A percentile compares a stretch with the other conserved stretches of the same genome.
Evolutionary conservation across 441 rosid species (phyloP).

Genomic region (Croton setiger): DNA sequence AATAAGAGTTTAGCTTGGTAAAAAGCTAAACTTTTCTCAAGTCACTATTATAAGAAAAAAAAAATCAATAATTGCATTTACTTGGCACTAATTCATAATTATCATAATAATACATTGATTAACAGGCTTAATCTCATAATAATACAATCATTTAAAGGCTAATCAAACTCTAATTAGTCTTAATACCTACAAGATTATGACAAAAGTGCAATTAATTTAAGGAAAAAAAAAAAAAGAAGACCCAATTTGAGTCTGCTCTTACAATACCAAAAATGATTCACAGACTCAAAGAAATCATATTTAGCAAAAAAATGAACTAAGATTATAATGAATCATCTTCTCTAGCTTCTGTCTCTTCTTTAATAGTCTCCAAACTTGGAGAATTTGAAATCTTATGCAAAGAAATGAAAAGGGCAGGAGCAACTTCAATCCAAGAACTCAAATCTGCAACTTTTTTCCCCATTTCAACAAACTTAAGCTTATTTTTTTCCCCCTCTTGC

Average conservation of each 20-base stretch:
- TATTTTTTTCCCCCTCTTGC: neutral
- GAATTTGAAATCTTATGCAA: constrained; percentile 30
- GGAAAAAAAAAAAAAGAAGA: too few species aligned
- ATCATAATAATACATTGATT: neutral
- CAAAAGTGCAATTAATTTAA: too few species aligned
- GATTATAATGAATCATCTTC: constrained; percentile 18
- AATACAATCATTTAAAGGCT: too few species aligned
- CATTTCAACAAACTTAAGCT: constrained; percentile 21
- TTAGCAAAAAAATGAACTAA: neutral
- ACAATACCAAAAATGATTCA: neutral
- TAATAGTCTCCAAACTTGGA: constrained; percentile 36
- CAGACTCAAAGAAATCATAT: too few species aligned
- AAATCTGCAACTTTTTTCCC: constrained; percentile 21
- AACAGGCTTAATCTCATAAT: neutral
- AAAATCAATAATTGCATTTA: too few species aligned
- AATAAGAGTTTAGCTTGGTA: too few species aligned
- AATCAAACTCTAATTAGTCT: too few species aligned
- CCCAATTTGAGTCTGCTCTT: too few species aligned
- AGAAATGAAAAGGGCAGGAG: constrained; percentile 30
- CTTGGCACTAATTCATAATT: too few species aligned
- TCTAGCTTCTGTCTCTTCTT: constrained; percentile 29
- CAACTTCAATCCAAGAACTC: constrained; percentile 36
- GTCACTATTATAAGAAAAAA: too few species aligned
- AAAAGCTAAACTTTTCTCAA: too few species aligned
- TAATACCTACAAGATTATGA: too few species aligned